Evolutionary conservation across 2,329 filamentous ascomycete species (phyloP).

Genomic region (Epichloe coenophiala): DNA sequence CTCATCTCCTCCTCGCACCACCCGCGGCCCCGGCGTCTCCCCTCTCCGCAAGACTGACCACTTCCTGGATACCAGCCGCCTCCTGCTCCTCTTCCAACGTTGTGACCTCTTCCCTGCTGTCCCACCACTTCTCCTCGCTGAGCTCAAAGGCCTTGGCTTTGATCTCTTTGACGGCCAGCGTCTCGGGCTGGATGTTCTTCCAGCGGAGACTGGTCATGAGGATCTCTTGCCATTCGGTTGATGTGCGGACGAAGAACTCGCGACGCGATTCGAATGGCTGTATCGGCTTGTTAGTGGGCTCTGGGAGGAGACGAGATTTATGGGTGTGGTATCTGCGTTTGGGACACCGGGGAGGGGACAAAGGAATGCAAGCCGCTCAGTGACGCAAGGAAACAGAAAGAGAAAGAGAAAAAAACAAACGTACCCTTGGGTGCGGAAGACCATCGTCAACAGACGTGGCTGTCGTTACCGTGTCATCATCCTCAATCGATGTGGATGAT

Average conservation of each 20-base stretch:
- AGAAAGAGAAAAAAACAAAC: slow-evolving; percentile 7
- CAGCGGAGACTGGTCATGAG: slow-evolving; percentile 63
- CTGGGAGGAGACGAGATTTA: not conserved
- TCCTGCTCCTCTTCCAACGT: slow-evolving; percentile 92
- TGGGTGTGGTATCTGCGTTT: not conserved
- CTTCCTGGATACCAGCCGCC: slow-evolving; percentile 85
- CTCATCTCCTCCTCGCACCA: slow-evolving; percentile 20
- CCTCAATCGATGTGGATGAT: slow-evolving; percentile 18
- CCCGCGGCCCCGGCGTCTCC: slow-evolving; percentile 31
- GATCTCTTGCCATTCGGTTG: slow-evolving; percentile 80
- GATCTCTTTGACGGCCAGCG: slow-evolving; percentile 74
- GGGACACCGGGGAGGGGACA: too few species aligned
- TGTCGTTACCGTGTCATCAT: slow-evolving; percentile 33
- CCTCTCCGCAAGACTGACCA: slow-evolving; percentile 74
- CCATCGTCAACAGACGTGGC: slow-evolving; percentile 54
- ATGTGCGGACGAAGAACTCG: slow-evolving; percentile 84
- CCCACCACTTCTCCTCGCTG: slow-evolving; percentile 98
- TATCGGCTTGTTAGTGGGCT: slow-evolving; percentile 23
- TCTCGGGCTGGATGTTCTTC: slow-evolving; percentile 52
- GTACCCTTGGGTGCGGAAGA: slow-evolving; percentile 54
- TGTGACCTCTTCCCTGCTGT: slow-evolving; percentile 85
- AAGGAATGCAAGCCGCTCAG: too few species aligned
- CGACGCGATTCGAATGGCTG: slow-evolving; percentile 80
- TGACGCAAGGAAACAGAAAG: not conserved
- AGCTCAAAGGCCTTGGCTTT: slow-evolving; percentile 81